Base-by-base conservation (phyloP, 169 alveolate genomes). In the Plasmodium blacklocki region DNA sequence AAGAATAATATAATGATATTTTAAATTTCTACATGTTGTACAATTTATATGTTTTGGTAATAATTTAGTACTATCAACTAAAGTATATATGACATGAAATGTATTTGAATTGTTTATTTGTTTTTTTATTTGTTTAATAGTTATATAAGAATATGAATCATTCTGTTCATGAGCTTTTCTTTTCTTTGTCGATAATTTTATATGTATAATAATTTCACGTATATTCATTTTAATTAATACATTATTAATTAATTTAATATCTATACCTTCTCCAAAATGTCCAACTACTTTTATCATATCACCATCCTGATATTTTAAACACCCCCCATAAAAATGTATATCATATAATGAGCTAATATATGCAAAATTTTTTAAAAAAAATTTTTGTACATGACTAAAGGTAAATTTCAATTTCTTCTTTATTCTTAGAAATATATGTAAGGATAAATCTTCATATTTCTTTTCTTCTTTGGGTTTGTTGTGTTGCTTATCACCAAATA, bases 391-490 rank as follows among this genome's bases (percentile, higher is more conserved):
- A 14, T 58, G 19, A 6, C 70, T 83, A 18, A 52, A 83, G 9
- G 73, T 50, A 71, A 83, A 83, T 54, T 54, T 67, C n/a, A 70
- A 26, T 26, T 54, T 18, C 15, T 50, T 32, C n/a, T 54, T 83
- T 39, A 83, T 56, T 62, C 18, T 70, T 83, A 83, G 8, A 62
- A 83, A 83, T 18, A 83, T 68, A 43, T 83, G 91, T 49, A 83
- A 29, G 1, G 91, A 83, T 83, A 83, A 21, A 56, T 83, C 91
- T 68, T 83, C 91, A 83, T 83, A 56, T 70, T 83, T 83, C 26
- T 56, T 83, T 54, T 83, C 91, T 50, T 83, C 74, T 2, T 54
- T 70, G 18, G n/a, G 2, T 76, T 45, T 39, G 23, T 12, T 26
- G 18, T 78, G 52, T 26, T 66, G 39, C 9, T 54, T 19, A 43